Base-by-base conservation (phyloP, 306 rosid species). In the Biancaea sappan region DNA sequence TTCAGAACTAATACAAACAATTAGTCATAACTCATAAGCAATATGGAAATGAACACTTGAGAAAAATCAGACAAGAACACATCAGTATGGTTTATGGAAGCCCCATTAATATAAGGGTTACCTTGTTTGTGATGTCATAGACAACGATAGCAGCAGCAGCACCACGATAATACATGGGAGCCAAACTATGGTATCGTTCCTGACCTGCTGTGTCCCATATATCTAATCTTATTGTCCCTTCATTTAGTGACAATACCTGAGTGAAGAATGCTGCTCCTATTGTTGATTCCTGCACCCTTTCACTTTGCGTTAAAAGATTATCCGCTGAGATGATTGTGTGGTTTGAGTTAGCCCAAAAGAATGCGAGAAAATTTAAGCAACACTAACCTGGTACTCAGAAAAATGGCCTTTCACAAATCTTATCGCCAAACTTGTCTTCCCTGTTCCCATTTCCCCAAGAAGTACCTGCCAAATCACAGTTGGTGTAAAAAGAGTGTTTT, bases 161-260 rank as follows among this genome's bases (percentile, higher is more conserved):
- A 51, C 97, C 97, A 0, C 97, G 96, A 72, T 92, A 92, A 66
- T 92, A 92, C 97, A 92, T 92, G 19, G 97, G 97, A 76, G 97
- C 97, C 86, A 92, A 82, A 79, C 97, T 92, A 57, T 92, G 97
- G 82, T 92, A 92, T 29, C 97, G 63, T 51, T 92, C 97, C 72
- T 92, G 97, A 47, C 97, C 97, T 44, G 97, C 97, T 3, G 97
- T 92, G 83, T 92, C 97, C 97, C 97, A 92, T 73, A 92, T 89
- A 72, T 92, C 97, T 57, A 89, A 92, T 77, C 90, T 92, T 40
- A 92, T 77, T 13, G 88, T 89, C 22, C 86, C 97, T 81, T 92
- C 93, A 54, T 88, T 92, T 9, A 92, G 54, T 41, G 97, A 89
- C 88, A 92, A 63, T 18, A 83, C 92, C 78, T 89, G 96, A 19